A percentile compares a stretch with the other conserved stretches of the same genome.
Evolutionary conservation across 2,329 filamentous ascomycete species (phyloP).

Genomic region (Apiospora aurea): DNA sequence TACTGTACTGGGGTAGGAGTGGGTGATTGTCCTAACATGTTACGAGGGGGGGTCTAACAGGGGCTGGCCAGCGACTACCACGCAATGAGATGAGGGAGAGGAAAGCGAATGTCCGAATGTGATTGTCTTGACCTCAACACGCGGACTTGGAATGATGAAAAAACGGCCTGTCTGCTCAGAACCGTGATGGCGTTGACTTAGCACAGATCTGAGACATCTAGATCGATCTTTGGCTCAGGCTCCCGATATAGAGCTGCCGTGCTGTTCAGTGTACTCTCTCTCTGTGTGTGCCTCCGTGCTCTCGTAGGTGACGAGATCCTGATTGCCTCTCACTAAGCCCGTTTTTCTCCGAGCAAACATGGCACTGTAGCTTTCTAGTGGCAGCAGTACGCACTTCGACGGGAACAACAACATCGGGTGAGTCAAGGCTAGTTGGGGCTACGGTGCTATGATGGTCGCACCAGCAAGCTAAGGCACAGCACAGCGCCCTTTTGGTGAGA

Average conservation of each 20-base stretch:
- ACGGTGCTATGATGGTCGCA: constrained; percentile 10
- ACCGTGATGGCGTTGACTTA: background rate
- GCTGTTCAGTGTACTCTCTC: background rate
- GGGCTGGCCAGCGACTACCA: background rate
- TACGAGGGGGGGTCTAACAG: background rate
- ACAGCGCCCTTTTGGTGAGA: background rate
- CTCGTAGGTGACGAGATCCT: constrained; percentile 3
- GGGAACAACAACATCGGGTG: background rate
- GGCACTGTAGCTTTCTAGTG: background rate
- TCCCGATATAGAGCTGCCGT: constrained; percentile 18
- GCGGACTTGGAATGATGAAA: background rate
- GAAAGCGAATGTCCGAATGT: background rate
- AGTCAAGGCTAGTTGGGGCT: background rate
- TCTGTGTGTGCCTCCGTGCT: background rate
- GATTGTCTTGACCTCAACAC: background rate
- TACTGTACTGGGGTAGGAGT: too few species aligned
- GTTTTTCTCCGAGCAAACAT: constrained; percentile 14
- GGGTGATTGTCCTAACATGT: background rate
- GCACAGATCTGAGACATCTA: constrained; percentile 21
- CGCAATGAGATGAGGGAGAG: background rate
- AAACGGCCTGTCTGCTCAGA: background rate
- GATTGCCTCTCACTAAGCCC: constrained; percentile 16
- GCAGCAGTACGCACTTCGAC: background rate
- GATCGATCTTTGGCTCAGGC: constrained; percentile 16
- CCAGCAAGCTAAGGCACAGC: background rate